Conservation (phyloP, 805 yeast species). For the Pichia ethanolica region DNA sequence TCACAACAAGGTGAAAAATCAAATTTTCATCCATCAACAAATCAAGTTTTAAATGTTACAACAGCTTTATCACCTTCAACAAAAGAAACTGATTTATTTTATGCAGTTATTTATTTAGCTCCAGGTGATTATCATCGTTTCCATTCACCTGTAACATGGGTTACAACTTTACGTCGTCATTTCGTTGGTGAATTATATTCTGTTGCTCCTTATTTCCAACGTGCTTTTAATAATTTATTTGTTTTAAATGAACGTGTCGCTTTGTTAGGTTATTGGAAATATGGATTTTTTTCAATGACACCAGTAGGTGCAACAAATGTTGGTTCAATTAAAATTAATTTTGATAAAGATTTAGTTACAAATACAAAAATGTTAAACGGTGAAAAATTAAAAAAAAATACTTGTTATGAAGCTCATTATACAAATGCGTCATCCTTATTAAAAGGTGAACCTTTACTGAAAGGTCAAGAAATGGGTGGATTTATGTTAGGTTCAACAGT, state of each 20-base stretch:
- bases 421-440: conserved; percentile 64
- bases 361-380: conserved; percentile 60
- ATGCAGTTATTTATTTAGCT: conserved; percentile 88
- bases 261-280: conserved; percentile 88
- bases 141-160: conserved; percentile 97
- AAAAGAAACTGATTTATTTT: conserved; percentile 56
- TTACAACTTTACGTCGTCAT: conserved; percentile 85
- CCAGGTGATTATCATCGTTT: conserved; percentile 98
- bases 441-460: conserved; percentile 81
- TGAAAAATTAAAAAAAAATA: conserved; percentile 53
- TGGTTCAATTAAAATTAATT: conserved; percentile 86
- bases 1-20: conserved; percentile 67
- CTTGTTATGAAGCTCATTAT: conserved; percentile 93
- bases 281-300: conserved; percentile 97
- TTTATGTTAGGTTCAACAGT: conserved; percentile 94
- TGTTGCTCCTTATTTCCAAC: conserved; percentile 95
- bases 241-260: conserved; percentile 94
- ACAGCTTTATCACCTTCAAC: conserved; percentile 19
- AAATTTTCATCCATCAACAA: conserved; percentile 22
- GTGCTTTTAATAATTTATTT: conserved; percentile 76
- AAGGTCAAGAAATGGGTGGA: conserved; percentile 97
- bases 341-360: conserved; percentile 84
- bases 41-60: conserved; percentile 20
- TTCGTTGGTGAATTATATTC: conserved; percentile 93
- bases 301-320: conserved; percentile 99